phyloP scores from a whole-genome alignment of 129 eudicot genomes.

The Heracleum sosnowskyi region DNA sequence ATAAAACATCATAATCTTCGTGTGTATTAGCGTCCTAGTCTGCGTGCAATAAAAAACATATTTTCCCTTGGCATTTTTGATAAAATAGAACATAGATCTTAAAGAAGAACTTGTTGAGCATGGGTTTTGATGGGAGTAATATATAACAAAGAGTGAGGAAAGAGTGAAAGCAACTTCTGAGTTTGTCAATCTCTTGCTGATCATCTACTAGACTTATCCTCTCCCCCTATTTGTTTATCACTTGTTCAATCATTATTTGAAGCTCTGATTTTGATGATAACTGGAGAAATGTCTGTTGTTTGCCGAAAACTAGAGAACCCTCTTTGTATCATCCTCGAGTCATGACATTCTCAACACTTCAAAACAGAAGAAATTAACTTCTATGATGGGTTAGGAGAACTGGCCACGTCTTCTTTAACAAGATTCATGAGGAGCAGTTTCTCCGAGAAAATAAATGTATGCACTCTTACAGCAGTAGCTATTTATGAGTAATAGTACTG shows the following conservation, averaged over 20 bases:
- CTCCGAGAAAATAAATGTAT: neutral
- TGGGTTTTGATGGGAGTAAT: slow-evolving; percentile 12
- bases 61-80: neutral
- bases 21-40: too few relatives aligned
- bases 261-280: slow-evolving; percentile 20
- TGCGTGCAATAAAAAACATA: too few relatives aligned
- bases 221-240: slow-evolving; percentile 12
- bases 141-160: slow-evolving; percentile 12
- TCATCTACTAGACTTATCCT: neutral
- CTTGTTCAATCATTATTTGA: slow-evolving; percentile 17
- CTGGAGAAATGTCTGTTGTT: too few relatives aligned
- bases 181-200: slow-evolving; percentile 11
- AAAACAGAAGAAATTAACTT: slow-evolving; percentile 59
- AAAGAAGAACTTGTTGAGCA: neutral
- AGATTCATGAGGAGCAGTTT: neutral
- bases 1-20: neutral
- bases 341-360: slow-evolving; percentile 18
- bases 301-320: slow-evolving; percentile 9
- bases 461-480: neutral
- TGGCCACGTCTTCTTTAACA: slow-evolving; percentile 19
- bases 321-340: slow-evolving; percentile 3
- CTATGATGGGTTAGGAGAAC: slow-evolving; percentile 66
- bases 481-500: neutral
- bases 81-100: neutral
- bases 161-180: slow-evolving; percentile 27